phyloP scores from a whole-genome alignment of 75 land plant genomes.

The Pinus taeda region DNA sequence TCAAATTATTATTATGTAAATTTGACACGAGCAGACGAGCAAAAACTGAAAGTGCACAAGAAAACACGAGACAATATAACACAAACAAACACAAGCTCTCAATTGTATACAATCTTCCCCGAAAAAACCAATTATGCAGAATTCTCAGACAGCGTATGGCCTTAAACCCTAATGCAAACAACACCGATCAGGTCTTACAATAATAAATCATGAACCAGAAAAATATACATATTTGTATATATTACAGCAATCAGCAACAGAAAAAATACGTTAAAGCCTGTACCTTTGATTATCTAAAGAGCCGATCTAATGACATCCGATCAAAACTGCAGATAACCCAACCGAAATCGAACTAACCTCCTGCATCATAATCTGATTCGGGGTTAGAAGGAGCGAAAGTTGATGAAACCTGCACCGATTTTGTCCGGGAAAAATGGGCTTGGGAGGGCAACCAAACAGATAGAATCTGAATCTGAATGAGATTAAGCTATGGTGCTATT shows the following conservation, averaged over 20 bases:
- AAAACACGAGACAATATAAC: not conserved
- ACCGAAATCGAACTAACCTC: not conserved
- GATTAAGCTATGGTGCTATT: not conserved
- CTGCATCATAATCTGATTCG: not conserved
- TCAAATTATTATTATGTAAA: too few relatives aligned
- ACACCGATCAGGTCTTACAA: not conserved
- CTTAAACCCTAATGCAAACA: not conserved
- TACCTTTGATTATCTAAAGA: conserved; percentile 4
- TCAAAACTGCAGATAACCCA: not conserved
- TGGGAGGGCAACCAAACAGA: not conserved
- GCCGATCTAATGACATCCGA: not conserved
- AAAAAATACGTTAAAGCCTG: not conserved
- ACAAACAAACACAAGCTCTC: not conserved
- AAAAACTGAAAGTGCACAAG: too few relatives aligned
- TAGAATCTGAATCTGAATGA: not conserved
- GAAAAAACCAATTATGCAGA: not conserved
- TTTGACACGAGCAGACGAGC: too few relatives aligned
- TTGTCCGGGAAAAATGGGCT: not conserved
- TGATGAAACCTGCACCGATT: not conserved
- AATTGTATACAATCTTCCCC: not conserved
- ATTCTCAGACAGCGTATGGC: not conserved
- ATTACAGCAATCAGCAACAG: not conserved
- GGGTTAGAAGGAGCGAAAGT: not conserved
- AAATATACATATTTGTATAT: not conserved
- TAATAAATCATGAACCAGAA: not conserved